These are phyloP conservation scores for Phytophthora fragariae DNA, from an alignment of 352 stramenopile species.

Conservation along the genomic window DNA sequence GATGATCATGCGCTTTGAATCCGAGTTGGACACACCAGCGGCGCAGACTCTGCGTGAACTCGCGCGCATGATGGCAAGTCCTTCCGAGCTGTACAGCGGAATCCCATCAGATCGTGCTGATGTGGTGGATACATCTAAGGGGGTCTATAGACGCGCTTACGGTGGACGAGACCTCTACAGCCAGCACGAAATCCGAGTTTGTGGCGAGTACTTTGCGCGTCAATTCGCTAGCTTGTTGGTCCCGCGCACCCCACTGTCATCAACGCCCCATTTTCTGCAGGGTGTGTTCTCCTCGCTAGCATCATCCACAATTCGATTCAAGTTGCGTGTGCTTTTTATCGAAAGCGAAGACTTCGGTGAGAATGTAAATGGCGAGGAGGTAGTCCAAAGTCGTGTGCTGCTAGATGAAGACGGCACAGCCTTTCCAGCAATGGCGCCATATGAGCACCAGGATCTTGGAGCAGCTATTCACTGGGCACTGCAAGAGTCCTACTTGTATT, in stretches of 20 bases:
- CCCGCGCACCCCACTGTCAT: background rate
- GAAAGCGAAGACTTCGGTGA: conserved; percentile 51
- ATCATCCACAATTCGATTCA: conserved; percentile 66
- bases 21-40: background rate
- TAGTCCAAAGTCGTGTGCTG: conserved; percentile 19
- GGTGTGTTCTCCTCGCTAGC: conserved; percentile 58
- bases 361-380: conserved; percentile 12
- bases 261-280: conserved; percentile 51
- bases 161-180: conserved; percentile 38
- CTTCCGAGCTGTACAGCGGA: conserved; percentile 15
- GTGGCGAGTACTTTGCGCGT: conserved; percentile 49
- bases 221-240: conserved; percentile 56
- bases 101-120: background rate
- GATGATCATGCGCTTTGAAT: conserved; percentile 25
- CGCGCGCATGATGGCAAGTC: conserved; percentile 28
- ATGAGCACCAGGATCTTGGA: conserved; percentile 81
- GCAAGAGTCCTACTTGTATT: conserved; percentile 59
- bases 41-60: conserved; percentile 32
- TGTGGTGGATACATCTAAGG: conserved; percentile 9
- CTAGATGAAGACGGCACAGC: conserved; percentile 33
- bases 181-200: conserved; percentile 54
- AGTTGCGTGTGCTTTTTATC: conserved; percentile 73
- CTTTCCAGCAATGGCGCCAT: conserved; percentile 47
- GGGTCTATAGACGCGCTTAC: conserved; percentile 43
- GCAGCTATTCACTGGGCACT: conserved; percentile 76